These are phyloP conservation scores for Phialocephala subalpina DNA, from an alignment of 2,329 filamentous ascomycete species.

Conservation along the genomic window DNA sequence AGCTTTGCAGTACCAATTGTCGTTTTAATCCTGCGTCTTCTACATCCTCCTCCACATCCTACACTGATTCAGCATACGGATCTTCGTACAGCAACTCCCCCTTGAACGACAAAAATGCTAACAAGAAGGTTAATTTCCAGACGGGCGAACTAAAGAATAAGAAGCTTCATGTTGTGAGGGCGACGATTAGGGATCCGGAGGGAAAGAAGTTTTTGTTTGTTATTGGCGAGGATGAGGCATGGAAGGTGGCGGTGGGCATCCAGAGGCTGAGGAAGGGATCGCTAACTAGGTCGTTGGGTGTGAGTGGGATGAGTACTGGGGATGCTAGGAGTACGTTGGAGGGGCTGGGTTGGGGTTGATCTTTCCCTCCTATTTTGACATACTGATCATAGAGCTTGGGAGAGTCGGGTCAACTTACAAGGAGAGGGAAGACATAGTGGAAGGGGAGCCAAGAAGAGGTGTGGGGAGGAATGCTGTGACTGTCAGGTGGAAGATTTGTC, in stretches of 20 bases:
- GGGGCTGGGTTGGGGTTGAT: constrained; percentile 57
- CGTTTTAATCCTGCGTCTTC: constrained; percentile 55
- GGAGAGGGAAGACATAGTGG: not conserved
- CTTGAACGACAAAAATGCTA: constrained; percentile 35
- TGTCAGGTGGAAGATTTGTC: constrained; percentile 12
- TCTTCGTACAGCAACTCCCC: constrained; percentile 40
- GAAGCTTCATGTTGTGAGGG: constrained; percentile 68
- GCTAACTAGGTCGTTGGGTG: constrained; percentile 65
- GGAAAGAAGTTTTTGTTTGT: constrained; percentile 73
- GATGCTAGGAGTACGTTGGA: constrained; percentile 65
- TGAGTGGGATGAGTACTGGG: constrained; percentile 60
- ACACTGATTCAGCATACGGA: constrained; percentile 42
- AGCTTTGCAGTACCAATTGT: constrained; percentile 71
- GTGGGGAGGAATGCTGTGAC: constrained; percentile 6
- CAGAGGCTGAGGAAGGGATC: constrained; percentile 67
- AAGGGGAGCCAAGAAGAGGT: constrained; percentile 12
- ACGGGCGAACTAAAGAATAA: constrained; percentile 62
- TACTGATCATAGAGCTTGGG: constrained; percentile 12
- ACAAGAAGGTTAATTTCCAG: constrained; percentile 46
- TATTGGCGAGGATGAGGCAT: constrained; percentile 69
- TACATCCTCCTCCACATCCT: constrained; percentile 41
- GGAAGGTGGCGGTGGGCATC: constrained; percentile 71
- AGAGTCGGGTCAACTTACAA: not conserved
- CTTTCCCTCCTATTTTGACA: not conserved
- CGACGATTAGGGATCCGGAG: constrained; percentile 70